A percentile compares a stretch with the other conserved stretches of the same genome.
These are phyloP conservation scores for Cyclotella atomus DNA, from an alignment of 108 stramenopile species.

Conservation along the genomic window DNA sequence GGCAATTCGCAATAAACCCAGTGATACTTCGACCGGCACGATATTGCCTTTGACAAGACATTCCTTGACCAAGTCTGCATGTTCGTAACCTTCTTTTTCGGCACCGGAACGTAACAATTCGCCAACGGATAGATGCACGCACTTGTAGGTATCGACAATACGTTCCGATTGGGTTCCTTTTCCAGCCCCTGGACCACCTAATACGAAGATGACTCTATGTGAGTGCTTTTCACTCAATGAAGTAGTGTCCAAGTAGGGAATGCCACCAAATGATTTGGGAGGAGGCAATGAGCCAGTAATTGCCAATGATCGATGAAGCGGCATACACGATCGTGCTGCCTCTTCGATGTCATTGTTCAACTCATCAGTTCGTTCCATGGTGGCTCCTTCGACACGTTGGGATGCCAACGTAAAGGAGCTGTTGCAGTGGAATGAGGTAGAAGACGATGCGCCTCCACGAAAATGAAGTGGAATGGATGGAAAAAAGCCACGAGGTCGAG, in stretches of 20 bases:
- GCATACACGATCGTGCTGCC: slow-evolving; percentile 18
- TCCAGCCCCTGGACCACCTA: slow-evolving; percentile 94
- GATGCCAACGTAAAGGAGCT: slow-evolving; percentile 12
- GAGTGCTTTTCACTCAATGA: slow-evolving; percentile 24
- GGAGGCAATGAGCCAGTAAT: slow-evolving; percentile 41
- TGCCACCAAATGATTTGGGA: slow-evolving; percentile 29
- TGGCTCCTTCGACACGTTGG: background rate
- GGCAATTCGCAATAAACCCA: slow-evolving; percentile 80
- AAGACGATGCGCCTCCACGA: background rate
- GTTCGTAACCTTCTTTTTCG: slow-evolving; percentile 63
- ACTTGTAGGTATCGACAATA: slow-evolving; percentile 77
- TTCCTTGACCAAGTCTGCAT: slow-evolving; percentile 81
- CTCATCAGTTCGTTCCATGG: slow-evolving; percentile 8
- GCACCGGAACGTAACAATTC: slow-evolving; percentile 89
- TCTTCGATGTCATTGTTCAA: slow-evolving; percentile 30
- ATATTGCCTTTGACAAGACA: slow-evolving; percentile 91
- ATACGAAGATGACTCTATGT: slow-evolving; percentile 85
- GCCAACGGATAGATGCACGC: slow-evolving; percentile 93
- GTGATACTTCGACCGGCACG: slow-evolving; percentile 94
- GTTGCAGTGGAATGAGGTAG: background rate
- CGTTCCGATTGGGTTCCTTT: slow-evolving; percentile 94
- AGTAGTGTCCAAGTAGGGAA: slow-evolving; percentile 46
- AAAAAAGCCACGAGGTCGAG: background rate
- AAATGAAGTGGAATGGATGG: background rate
- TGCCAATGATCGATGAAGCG: slow-evolving; percentile 10